These are phyloP conservation scores for Prototheca wickerhamii DNA, from an alignment of 163 green algal genomes.

Conservation along the genomic window DNA sequence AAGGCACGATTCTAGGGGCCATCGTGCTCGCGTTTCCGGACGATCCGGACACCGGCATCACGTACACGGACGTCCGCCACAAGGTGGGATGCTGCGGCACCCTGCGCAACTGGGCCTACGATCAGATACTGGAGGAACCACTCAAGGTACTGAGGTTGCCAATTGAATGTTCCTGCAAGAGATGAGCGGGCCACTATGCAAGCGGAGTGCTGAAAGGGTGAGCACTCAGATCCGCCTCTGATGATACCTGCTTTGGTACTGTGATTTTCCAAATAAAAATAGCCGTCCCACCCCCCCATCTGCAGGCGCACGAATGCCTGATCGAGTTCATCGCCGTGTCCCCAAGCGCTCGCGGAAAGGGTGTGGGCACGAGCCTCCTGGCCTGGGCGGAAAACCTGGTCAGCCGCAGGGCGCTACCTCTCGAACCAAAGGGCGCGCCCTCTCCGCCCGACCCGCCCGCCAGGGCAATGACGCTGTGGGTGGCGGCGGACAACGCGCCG, in stretches of 20 bases:
- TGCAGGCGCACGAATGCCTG: slow-evolving; percentile 28
- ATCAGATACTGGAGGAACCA: slow-evolving; percentile 27
- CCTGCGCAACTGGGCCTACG: slow-evolving; percentile 12
- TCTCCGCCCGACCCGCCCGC: slow-evolving; percentile 5
- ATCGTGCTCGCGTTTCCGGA: slow-evolving; percentile 23
- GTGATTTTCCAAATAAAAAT: not conserved
- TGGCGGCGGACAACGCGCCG: slow-evolving; percentile 17
- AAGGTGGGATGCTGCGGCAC: slow-evolving; percentile 17
- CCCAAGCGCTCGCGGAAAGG: slow-evolving; percentile 15
- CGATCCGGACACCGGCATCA: slow-evolving; percentile 12
- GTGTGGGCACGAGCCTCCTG: slow-evolving; percentile 23
- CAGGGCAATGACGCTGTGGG: slow-evolving; percentile 25
- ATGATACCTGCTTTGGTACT: too few species aligned
- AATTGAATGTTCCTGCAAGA: not conserved
- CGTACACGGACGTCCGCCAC: slow-evolving; percentile 14
- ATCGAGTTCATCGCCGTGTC: slow-evolving; percentile 28
- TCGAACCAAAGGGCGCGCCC: not conserved
- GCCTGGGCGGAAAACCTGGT: slow-evolving; percentile 18
- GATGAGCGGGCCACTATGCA: too few species aligned
- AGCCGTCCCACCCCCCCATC: not conserved
- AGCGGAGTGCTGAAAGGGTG: too few species aligned
- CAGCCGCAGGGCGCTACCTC: not conserved
- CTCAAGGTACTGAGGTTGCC: slow-evolving; percentile 11
- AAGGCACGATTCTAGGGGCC: slow-evolving; percentile 14
- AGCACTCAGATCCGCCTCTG: too few species aligned